Evolutionary conservation across 768 basidiomycete genomes (phyloP), one percentile per base, ranked within the genome.

Genomic region (Mycena vulgaris): DNA sequence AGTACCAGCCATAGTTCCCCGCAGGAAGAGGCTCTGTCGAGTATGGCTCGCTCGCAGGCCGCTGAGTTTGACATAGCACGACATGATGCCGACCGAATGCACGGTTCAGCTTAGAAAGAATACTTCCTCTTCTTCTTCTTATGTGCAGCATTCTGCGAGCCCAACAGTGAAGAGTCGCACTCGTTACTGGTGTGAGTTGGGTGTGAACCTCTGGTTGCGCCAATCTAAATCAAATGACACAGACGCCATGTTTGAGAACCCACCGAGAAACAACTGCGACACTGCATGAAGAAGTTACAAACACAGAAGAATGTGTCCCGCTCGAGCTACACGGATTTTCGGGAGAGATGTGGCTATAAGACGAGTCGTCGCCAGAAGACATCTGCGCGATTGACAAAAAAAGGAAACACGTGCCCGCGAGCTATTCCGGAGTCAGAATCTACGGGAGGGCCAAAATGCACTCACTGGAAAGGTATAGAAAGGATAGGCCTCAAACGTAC

Each of bases 1-100:
- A 30, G 47, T 49, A 62, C 30, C 45, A 42, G n/a, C 60, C 60
- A 49, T 51, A 62, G 10, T 62, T 37, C 8, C 60, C 60, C 8
- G 60, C 47, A 2, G 60, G 47, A 11, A 35, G 23, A 25, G 42
- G 60, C 17, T 19, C 45, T 2, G 47, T 61, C 5, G 31, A 55
- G 30, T 35, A 33, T n/a, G 33, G 35, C 7, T 55, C 60, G 10
- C 49, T 35, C 14, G 25, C 11, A 27, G 47, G 47, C 19, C 59
- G 45, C 11, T n/a, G 31, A 23, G 45, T 3, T 11, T 5, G n/a
- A 48, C 39, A 13, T 27, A 62, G 48, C 49, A 62, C n/a, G 45
- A 28, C 25, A 49, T 48, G 23, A 61, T 35, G 11, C 60, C 42
- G 33, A n/a, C 60, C 3, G 47, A 51, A 2, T 49, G 14, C 1